Evolutionary conservation across 176 grass and related monocot species (phyloP), one percentile per base, ranked within the genome.

Genomic region (Cenchrus fungigraminus): DNA sequence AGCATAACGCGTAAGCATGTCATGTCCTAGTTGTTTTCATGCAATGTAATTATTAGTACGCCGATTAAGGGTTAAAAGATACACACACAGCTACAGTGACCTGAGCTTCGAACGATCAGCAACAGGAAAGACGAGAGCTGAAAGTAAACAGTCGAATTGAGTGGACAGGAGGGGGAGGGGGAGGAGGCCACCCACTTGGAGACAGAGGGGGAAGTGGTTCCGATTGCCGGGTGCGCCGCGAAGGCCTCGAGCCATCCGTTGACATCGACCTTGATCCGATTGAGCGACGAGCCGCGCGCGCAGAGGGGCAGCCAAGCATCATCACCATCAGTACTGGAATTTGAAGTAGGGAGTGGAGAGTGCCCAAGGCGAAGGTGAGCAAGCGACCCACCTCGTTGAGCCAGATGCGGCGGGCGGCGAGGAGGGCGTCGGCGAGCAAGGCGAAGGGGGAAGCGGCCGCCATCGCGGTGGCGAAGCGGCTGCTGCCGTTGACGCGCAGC

Each of bases 161-260:
- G 13, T 25, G 31, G 65, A 81, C 4, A 31, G 16, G 28, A 53
- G 6, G 45, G 4, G 28, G 11, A 37, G 9, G 10, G 22, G 34
- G 46, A 29, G 65, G 4, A 29, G n/a, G 42, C 1, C 37, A 82
- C 87, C 0, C 52, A 99, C 97, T 92, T 89, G 77, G 97, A 86
- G 80, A 91, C 77, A 3, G 91, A 91, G 14, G 93, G 62, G 51
- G 90, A 89, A 44, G 91, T 89, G 47, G 90, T 52, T 63, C 97
- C 93, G 60, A 99, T 99, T 32, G 93, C 40, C 32, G 93, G 97
- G 79, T 99, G 97, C 55, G 90, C 88, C 0, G 93, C 84, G 70
- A 99, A 99, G 57, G 86, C 91, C 93, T 99, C 97, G 12, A 96
- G 88, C 97, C 97, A 99, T 90, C 97, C 97, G 44, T 79, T 90